phyloP scores from a whole-genome alignment of 2,329 filamentous ascomycete genomes.

The Colletotrichum simmondsii region DNA sequence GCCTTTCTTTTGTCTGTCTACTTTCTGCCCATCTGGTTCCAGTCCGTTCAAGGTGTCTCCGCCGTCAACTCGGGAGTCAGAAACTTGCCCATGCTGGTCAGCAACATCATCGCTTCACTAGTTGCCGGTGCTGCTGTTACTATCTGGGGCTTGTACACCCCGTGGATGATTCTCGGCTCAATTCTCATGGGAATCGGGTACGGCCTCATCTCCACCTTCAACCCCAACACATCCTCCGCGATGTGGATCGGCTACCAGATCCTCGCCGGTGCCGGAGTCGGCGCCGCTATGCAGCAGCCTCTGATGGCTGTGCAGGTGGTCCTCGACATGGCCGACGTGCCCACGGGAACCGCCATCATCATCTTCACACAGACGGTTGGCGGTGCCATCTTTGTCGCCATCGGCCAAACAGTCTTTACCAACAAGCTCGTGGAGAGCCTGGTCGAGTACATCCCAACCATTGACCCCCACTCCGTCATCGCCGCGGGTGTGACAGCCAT shows the following conservation, averaged over 20 bases:
- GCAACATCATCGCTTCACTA: slow-evolving; percentile 47
- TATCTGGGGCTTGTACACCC: slow-evolving; percentile 55
- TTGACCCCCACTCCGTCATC: slow-evolving; percentile 47
- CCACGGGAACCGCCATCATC: slow-evolving; percentile 57
- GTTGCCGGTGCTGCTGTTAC: slow-evolving; percentile 48
- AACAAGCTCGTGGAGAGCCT: slow-evolving; percentile 56
- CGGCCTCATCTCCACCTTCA: slow-evolving; percentile 55
- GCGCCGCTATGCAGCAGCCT: slow-evolving; percentile 55
- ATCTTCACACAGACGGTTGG: slow-evolving; percentile 58
- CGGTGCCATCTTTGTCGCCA: slow-evolving; percentile 60
- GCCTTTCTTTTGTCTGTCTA: slow-evolving; percentile 45
- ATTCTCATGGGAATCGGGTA: slow-evolving; percentile 48
- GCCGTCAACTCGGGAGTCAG: slow-evolving; percentile 52
- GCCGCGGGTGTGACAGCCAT: slow-evolving; percentile 50
- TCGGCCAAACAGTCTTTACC: slow-evolving; percentile 62
- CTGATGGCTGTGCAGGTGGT: slow-evolving; percentile 58
- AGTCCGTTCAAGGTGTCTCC: slow-evolving; percentile 52
- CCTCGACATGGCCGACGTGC: slow-evolving; percentile 53
- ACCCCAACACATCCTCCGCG: slow-evolving; percentile 42
- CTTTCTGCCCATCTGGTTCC: slow-evolving; percentile 58
- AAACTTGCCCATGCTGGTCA: slow-evolving; percentile 53
- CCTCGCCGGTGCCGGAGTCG: slow-evolving; percentile 54
- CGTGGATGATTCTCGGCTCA: slow-evolving; percentile 51
- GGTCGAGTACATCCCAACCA: slow-evolving; percentile 44
- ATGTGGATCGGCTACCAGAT: slow-evolving; percentile 59